Percentiles rank a stretch among this genome's conserved stretches.
Conservation (phyloP, 306 rosid species). For the Glycine latifolia region DNA sequence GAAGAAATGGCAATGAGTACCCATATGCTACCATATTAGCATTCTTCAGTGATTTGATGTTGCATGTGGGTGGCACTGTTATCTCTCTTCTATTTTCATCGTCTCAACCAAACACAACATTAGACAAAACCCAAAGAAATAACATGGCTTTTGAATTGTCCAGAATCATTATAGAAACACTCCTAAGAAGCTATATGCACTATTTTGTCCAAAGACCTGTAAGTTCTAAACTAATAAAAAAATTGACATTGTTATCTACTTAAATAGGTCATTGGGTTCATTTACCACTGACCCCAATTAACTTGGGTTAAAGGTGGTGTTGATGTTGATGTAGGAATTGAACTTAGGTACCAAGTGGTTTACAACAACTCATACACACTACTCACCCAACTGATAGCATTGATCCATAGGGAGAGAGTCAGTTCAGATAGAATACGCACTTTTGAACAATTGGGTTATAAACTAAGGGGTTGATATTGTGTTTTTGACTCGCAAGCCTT, state of each 20-base stretch:
- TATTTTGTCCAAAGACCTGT: conserved; percentile 5
- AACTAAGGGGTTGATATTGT: conserved; percentile 7
- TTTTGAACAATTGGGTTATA: conserved; percentile 10
- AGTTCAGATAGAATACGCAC: no score
- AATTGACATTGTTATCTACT: no score
- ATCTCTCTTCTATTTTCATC: neutral
- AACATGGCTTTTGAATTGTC: conserved; percentile 2
- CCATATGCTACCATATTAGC: conserved; percentile 20
- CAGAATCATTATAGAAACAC: neutral
- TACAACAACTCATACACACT: no score
- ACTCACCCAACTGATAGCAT: no score
- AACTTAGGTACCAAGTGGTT: no score
- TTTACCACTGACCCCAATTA: no score
- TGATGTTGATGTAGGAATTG: no score
- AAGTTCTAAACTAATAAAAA: neutral
- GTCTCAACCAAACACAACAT: no score
- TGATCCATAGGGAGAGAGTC: no score
- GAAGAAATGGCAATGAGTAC: conserved; percentile 16
- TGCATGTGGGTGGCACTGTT: conserved; percentile 20
- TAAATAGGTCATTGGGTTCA: no score
- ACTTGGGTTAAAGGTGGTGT: no score
- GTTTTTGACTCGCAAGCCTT: neutral
- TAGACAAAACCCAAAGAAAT: conserved; percentile 8
- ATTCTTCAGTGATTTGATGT: conserved; percentile 23
- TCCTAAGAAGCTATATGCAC: conserved; percentile 5